Evolutionary conservation across 306 rosid genomes (phyloP).

Genomic region (Lupinus albus): DNA sequence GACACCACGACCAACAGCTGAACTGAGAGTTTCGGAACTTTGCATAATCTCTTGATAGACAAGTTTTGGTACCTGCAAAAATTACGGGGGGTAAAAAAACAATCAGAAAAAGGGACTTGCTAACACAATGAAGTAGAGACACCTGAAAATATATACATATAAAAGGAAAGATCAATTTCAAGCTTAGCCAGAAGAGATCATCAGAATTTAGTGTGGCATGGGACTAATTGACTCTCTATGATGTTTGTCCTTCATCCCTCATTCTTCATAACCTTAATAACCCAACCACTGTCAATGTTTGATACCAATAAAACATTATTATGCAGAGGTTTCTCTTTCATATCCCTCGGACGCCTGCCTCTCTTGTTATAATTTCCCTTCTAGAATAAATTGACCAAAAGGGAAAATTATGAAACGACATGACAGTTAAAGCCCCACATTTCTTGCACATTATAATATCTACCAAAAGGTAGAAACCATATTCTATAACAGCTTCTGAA

Average conservation of each 20-base stretch:
- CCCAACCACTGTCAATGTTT: not conserved
- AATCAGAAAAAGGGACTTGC: slow-evolving; percentile 18
- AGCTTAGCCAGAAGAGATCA: slow-evolving; percentile 19
- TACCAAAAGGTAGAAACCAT: too few relatives aligned
- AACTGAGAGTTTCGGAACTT: slow-evolving; percentile 55
- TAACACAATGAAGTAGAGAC: slow-evolving; percentile 10
- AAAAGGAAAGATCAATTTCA: not conserved
- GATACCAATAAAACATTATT: not conserved
- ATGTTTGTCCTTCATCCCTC: slow-evolving; percentile 5
- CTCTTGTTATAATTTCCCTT: not conserved
- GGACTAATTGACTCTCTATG: slow-evolving; percentile 10
- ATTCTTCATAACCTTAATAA: slow-evolving; percentile 8
- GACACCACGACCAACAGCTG: slow-evolving; percentile 59
- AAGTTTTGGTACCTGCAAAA: slow-evolving; percentile 83
- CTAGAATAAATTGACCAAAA: not conserved
- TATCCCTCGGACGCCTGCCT: not conserved
- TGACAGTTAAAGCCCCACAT: too few relatives aligned
- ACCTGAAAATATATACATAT: not conserved
- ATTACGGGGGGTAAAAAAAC: not conserved
- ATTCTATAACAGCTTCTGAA: too few relatives aligned
- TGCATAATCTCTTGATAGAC: slow-evolving; percentile 64
- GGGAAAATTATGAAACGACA: too few relatives aligned
- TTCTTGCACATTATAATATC: too few relatives aligned
- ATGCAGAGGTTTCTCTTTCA: not conserved
- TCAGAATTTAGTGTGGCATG: not conserved